Conservation (phyloP, 2,329 filamentous ascomycete species). For the Chlorencoelia australis region DNA sequence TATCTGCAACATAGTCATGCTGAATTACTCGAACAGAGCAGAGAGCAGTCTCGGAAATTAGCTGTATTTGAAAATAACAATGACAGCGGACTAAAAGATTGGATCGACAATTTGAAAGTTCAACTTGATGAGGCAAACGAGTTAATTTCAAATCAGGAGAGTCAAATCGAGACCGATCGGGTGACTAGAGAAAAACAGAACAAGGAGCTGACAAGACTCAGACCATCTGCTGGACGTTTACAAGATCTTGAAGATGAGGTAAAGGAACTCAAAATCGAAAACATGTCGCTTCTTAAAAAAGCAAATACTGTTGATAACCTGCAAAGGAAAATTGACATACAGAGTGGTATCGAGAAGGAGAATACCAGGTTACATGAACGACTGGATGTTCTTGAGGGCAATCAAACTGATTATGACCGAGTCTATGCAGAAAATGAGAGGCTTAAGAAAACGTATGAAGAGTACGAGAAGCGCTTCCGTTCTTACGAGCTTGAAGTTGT, state of each 20-base stretch:
- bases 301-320: slow-evolving; percentile 53
- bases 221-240: slow-evolving; percentile 35
- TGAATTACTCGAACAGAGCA: slow-evolving; percentile 41
- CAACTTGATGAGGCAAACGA: slow-evolving; percentile 58
- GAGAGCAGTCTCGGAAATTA: slow-evolving; percentile 43
- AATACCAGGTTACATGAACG: slow-evolving; percentile 45
- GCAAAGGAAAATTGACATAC: slow-evolving; percentile 51
- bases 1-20: slow-evolving; percentile 54
- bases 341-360: slow-evolving; percentile 45
- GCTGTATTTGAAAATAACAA: slow-evolving; percentile 29
- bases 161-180: slow-evolving; percentile 46
- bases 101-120: slow-evolving; percentile 43
- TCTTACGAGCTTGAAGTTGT: slow-evolving; percentile 26
- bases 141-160: slow-evolving; percentile 61
- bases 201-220: slow-evolving; percentile 39
- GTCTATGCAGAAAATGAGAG: slow-evolving; percentile 21
- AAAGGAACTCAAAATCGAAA: slow-evolving; percentile 47
- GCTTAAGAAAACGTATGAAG: slow-evolving; percentile 28
- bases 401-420: slow-evolving; percentile 29
- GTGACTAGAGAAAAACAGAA: slow-evolving; percentile 34
- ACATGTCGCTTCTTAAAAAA: slow-evolving; percentile 48
- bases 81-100: slow-evolving; percentile 37
- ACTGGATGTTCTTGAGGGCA: slow-evolving; percentile 41
- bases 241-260: slow-evolving; percentile 49
- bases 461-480: slow-evolving; percentile 30